These are phyloP conservation scores for Candida verbasci DNA, from an alignment of 805 yeast species.

Conservation along the genomic window DNA sequence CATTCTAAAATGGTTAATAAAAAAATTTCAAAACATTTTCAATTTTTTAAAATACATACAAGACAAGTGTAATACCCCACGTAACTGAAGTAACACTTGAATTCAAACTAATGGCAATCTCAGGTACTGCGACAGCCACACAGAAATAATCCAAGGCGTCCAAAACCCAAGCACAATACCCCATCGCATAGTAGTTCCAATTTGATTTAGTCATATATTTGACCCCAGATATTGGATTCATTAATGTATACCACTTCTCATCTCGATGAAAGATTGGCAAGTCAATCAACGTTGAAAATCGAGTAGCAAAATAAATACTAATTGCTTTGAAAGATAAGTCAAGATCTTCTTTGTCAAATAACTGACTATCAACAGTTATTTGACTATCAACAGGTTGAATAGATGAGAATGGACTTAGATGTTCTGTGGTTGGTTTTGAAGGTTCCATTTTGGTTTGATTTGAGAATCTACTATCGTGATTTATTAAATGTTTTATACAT, in stretches of 20 bases:
- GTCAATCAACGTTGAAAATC: constrained; percentile 17
- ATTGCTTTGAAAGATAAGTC: constrained; percentile 12
- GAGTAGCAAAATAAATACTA: constrained; percentile 10
- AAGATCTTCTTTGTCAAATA: constrained; percentile 14
- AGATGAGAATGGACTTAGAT: no score
- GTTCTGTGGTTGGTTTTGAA: no score
- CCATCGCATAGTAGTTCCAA: constrained; percentile 53
- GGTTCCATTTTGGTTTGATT: no score
- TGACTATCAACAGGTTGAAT: no score
- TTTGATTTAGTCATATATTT: constrained; percentile 8
- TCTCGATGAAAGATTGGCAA: constrained; percentile 22
- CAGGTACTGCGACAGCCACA: constrained; percentile 47
- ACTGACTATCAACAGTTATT: constrained; percentile 4
- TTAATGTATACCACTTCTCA: constrained; percentile 21
- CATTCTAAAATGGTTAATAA: constrained; percentile 31
- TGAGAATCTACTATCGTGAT: no score
- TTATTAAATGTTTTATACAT: no score
- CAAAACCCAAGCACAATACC: constrained; percentile 59
- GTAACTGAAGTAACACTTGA: constrained; percentile 48
- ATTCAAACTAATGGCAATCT: constrained; percentile 43
- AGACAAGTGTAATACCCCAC: constrained; percentile 65
- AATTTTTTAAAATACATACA: constrained; percentile 13
- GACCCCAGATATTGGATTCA: constrained; percentile 43
- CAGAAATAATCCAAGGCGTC: constrained; percentile 64
- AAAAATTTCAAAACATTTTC: no score